Evolutionary conservation across 495 filamentous ascomycete species (phyloP), one percentile per base, ranked within the genome.

Genomic region (Clohesyomyces aquaticus): DNA sequence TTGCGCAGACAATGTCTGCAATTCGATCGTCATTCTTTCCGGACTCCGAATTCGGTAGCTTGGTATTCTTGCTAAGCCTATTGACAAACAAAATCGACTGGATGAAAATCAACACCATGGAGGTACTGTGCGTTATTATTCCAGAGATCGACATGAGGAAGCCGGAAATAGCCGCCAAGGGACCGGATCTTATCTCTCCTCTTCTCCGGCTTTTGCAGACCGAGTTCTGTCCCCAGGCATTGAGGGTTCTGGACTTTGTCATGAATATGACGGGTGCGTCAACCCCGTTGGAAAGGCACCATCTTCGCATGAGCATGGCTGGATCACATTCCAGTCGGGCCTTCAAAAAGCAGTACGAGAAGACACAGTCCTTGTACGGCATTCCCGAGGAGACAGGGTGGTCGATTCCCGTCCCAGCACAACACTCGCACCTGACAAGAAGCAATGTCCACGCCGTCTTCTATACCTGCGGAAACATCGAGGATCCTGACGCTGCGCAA

Each of bases 221-320:
- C 0, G 90, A 96, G 58, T 91, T 92, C 66, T 96, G 92, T 73
- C 89, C 91, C 64, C 90, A 94, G 71, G 93, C 94, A 18, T 75
- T 99, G 14, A 86, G 90, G 53, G 91, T 98, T 12, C 78, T 99
- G 55, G 94, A 98, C 73, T 87, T 95, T 58, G 93, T 97, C 71
- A 91, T 97, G 83, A 90, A 87, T 27, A 93, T 99, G 79, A 90
- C 92, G 0, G 91, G 90, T 0, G 50, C 48, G 12, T 27, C 64
- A 4, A 96, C 92, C 19, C 87, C 92, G 1, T 91, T 96, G 85
- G 93, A 96, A 76, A 88, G 88, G 61, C 91, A 96, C 68, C 91
- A 97, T 67, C 78, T 99, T 45, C 85, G 94, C 22, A 99, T 98
- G 94, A 96, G 91, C 76, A 96, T 98, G 89, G 91, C 89, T 6